Base-by-base conservation (phyloP, 2,329 filamentous ascomycete genomes). In the Colletotrichum nymphaeae region DNA sequence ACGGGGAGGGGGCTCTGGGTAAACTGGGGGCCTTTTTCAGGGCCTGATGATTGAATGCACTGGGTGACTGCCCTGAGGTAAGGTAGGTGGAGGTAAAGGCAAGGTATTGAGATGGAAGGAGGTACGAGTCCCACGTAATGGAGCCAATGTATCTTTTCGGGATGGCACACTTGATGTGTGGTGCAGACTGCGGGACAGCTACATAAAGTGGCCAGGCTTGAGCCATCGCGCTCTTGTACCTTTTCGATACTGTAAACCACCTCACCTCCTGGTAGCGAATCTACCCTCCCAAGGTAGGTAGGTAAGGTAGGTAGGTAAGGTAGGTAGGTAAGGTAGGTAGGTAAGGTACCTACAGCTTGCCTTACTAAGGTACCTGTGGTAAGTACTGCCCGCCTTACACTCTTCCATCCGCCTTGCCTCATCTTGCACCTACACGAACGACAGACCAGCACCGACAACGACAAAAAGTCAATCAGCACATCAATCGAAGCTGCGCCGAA, bases 31-130 rank as follows among this genome's bases (percentile, higher is more conserved):
- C 37, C 37, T 42, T 42, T 42, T 42, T 42, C 32, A 28, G 53
- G 63, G 63, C 52, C 63, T 62, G 42, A 22, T 67, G 37, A 46
- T 53, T 55, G 65, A 46, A 60, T 55, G 65, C 65, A 53, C 65
- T 53, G 37, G 60, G 42, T 42, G 37, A 7, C 37, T 42, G 37
- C 35, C 14, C 32, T 35, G 32, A 42, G 37, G 37, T 19, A 8
- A 42, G 32, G 32, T 35, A 35, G 32, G 32, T 35, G 32, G 32
- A 35, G 11, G 32, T 35, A 35, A 35, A 35, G 32, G 32, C 11
- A 35, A 35, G 37, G 37, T 42, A 42, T 42, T 22, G 8, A n/a
- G 19, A 49, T 49, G 42, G 42, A 3, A 22, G 19, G 42, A 49
- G 3, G 42, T 22, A 49, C 42, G n/a, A 22, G 19, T 19, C 42